Base-by-base conservation (phyloP, 208 protist species). In the Trypanosomatidae sp. region DNA sequence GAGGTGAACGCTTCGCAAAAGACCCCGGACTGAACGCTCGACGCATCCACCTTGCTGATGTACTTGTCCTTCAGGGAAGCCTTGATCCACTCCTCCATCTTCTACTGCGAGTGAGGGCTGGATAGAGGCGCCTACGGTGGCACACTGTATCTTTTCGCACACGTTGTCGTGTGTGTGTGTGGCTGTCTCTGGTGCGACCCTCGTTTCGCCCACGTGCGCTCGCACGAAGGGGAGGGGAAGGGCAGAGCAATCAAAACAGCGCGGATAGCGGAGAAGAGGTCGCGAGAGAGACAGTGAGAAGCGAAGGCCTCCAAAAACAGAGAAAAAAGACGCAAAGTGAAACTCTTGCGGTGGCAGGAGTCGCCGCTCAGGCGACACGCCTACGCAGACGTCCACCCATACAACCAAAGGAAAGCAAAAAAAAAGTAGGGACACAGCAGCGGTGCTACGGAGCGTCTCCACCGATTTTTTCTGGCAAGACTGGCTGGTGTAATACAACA, bases 71-170 rank as follows among this genome's bases (percentile, higher is more conserved):
- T 69, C 33, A 82, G 17, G 25, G 84, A 77, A 10, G 66, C 28
- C 25, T 49, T 69, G 22, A 91, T 28, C 87, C 87, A 91, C 33
- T 36, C 56, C 28, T 91, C 74, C 87, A 91, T 91, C 17, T 25
- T 43, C 19, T 28, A 49, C 30, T 52, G 49, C 49, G 36, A 55
- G 22, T 50, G 22, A 22, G 43, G 22, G n/a, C n/a, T 28, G 10
- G 47, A 50, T 0, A 53, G 44, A 19, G 7, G 13, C 4, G 39
- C 17, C 33, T n/a, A 13, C 17, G 17, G 58, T 12, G 3, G 33
- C 33, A 12, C 36, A 8, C 25, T 3, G 19, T 47, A 41, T 28
- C 15, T 25, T 25, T 44, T 5, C 17, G n/a, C 36, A n/a, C 22
- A 3, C 19, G 36, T 25, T 22, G 22, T 28, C 60, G 60, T 6